Evolutionary conservation across 2,329 filamentous ascomycete species (phyloP).

Genomic region (Pochonia chlamydosporia): DNA sequence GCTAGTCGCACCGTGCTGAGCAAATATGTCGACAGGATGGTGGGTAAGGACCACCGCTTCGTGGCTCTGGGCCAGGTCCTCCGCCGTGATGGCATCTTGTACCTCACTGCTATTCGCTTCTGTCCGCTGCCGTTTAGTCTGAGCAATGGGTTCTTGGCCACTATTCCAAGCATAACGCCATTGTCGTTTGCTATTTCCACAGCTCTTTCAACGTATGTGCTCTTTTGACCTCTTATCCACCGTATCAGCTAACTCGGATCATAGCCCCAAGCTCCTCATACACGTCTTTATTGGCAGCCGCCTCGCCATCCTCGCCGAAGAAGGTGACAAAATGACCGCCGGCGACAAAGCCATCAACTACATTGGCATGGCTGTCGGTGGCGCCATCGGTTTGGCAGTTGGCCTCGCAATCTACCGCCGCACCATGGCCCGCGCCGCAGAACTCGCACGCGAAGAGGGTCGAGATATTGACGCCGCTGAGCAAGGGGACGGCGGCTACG

Average conservation of each 20-base stretch:
- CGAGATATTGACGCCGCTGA: constrained; percentile 18
- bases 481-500: constrained; percentile 32
- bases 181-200: constrained; percentile 75
- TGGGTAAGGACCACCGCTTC: constrained; percentile 80
- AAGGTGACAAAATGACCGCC: constrained; percentile 74
- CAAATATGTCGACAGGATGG: constrained; percentile 70
- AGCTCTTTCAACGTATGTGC: constrained; percentile 56
- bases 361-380: constrained; percentile 67
- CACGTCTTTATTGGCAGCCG: constrained; percentile 88
- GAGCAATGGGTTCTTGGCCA: constrained; percentile 90
- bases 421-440: constrained; percentile 57
- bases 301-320: constrained; percentile 76
- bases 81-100: constrained; percentile 81
- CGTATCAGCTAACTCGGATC: neutral
- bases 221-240: neutral
- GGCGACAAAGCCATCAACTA: constrained; percentile 80
- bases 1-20: constrained; percentile 74
- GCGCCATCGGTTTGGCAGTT: constrained; percentile 64
- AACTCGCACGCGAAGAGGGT: constrained; percentile 45
- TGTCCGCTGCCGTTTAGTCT: constrained; percentile 91
- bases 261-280: constrained; percentile 77
- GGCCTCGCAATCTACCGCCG: constrained; percentile 80
- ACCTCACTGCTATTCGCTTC: constrained; percentile 85
- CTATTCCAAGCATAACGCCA: constrained; percentile 81
- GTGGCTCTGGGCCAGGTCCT: constrained; percentile 82